phyloP scores from a whole-genome alignment of 2,329 filamentous ascomycete species.

The Botrytis sinoallii region DNA sequence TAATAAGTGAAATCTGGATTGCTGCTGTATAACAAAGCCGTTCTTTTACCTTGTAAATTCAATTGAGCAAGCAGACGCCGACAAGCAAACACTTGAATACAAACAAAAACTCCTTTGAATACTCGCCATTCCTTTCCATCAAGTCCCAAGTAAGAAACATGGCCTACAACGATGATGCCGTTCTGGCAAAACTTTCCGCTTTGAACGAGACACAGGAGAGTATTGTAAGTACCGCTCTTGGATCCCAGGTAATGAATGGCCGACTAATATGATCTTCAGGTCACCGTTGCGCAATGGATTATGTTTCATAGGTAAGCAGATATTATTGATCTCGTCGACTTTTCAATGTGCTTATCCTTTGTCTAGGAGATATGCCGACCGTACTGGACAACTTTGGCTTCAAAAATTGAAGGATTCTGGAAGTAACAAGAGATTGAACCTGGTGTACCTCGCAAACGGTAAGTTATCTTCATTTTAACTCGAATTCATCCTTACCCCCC shows the following conservation, averaged over 20 bases:
- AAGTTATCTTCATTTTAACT: slow-evolving; percentile 29
- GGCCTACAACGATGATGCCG: slow-evolving; percentile 94
- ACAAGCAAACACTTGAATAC: slow-evolving; percentile 7
- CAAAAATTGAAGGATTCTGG: slow-evolving; percentile 84
- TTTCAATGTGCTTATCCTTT: slow-evolving; percentile 34
- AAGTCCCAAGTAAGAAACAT: slow-evolving; percentile 47
- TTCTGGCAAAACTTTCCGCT: slow-evolving; percentile 89
- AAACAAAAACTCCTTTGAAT: slow-evolving; percentile 14
- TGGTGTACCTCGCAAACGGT: slow-evolving; percentile 96
- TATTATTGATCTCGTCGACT: neutral
- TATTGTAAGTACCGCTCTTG: slow-evolving; percentile 51
- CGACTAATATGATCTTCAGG: slow-evolving; percentile 35
- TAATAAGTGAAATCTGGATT: neutral
- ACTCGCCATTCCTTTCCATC: neutral
- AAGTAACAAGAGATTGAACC: slow-evolving; percentile 79
- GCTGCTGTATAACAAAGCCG: slow-evolving; percentile 10
- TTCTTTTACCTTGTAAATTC: slow-evolving; percentile 1
- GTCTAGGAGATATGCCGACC: slow-evolving; percentile 80
- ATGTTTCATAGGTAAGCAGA: slow-evolving; percentile 87
- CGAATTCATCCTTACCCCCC: slow-evolving; percentile 26
- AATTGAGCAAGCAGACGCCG: slow-evolving; percentile 1
- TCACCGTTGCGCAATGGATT: slow-evolving; percentile 97
- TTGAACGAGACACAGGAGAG: slow-evolving; percentile 97
- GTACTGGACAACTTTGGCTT: slow-evolving; percentile 88
- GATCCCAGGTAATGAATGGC: slow-evolving; percentile 1